These are phyloP conservation scores for Fusarium pilosicola DNA, from an alignment of 2,329 filamentous ascomycete species.

Conservation along the genomic window DNA sequence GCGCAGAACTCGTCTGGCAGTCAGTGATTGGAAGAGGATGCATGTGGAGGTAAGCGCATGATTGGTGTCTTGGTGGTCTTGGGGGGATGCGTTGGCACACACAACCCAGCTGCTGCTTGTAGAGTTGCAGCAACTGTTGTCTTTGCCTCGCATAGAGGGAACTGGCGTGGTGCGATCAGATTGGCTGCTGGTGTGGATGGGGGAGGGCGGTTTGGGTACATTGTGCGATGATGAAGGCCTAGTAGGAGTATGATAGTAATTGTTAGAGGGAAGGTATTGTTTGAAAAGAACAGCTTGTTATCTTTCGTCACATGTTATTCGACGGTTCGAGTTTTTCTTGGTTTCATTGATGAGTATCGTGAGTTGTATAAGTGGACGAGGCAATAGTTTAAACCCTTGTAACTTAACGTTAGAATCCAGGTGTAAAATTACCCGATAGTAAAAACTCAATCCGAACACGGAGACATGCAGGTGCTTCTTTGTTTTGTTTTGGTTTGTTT, in stretches of 20 bases:
- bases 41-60: constrained; percentile 41
- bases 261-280: constrained; percentile 31
- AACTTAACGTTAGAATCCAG: not conserved
- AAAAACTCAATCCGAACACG: constrained; percentile 29
- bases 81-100: constrained; percentile 40
- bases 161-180: constrained; percentile 37
- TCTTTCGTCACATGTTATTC: constrained; percentile 5
- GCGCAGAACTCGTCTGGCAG: constrained; percentile 35
- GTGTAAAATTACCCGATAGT: constrained; percentile 7
- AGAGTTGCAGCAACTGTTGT: constrained; percentile 37
- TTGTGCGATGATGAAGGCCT: constrained; percentile 7
- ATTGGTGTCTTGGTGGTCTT: constrained; percentile 41
- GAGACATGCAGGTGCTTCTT: constrained; percentile 4
- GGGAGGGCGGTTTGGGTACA: constrained; percentile 13
- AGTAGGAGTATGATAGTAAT: constrained; percentile 19
- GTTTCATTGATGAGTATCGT: constrained; percentile 10
- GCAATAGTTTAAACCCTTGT: constrained; percentile 2
- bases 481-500: not conserved
- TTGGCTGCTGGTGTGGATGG: constrained; percentile 31
- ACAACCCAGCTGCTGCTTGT: constrained; percentile 25
- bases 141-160: constrained; percentile 40
- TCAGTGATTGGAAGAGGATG: constrained; percentile 38
- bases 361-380: not conserved
- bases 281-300: constrained; percentile 1
- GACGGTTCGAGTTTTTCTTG: not conserved